A percentile compares a stretch with the other conserved stretches of the same genome.
Evolutionary conservation across 2,329 filamentous ascomycete species (phyloP).

Genomic region (Orbilia javanica): DNA sequence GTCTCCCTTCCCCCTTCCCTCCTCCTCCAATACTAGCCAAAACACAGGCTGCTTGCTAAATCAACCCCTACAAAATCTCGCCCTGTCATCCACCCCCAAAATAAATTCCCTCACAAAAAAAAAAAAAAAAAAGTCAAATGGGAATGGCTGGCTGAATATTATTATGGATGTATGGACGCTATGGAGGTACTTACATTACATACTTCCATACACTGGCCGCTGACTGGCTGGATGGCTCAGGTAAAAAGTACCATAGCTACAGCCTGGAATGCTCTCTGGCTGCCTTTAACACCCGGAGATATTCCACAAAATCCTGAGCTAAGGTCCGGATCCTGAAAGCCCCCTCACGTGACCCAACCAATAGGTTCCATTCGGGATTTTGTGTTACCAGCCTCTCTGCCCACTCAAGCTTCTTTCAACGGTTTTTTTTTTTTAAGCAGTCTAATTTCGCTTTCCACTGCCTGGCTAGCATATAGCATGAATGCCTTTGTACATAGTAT

Average conservation of each 20-base stretch:
- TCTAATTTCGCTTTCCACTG: not conserved
- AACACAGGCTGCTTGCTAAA: constrained; percentile 24
- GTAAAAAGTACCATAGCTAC: not conserved
- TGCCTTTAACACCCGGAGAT: constrained; percentile 19
- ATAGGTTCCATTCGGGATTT: not conserved
- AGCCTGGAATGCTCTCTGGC: constrained; percentile 8
- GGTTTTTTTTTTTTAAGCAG: not conserved
- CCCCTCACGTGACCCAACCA: constrained; percentile 2
- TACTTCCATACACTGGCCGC: not conserved
- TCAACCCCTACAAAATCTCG: constrained; percentile 56
- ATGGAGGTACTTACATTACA: not conserved
- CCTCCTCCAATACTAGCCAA: constrained; percentile 3
- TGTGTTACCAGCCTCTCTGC: constrained; percentile 20
- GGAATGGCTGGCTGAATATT: constrained; percentile 10
- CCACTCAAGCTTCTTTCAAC: not conserved
- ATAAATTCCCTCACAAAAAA: constrained; percentile 51
- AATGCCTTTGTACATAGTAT: not conserved
- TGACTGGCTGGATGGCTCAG: not conserved
- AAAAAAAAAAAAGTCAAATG: not conserved
- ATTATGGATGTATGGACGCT: not conserved
- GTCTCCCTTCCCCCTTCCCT: no score
- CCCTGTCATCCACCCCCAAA: constrained; percentile 29
- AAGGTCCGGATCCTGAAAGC: constrained; percentile 18
- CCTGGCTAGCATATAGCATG: not conserved
- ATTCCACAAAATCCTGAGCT: constrained; percentile 18